These are phyloP conservation scores for Gloeostereum incarnatum DNA, from an alignment of 768 basidiomycete genomes.

Conservation along the genomic window DNA sequence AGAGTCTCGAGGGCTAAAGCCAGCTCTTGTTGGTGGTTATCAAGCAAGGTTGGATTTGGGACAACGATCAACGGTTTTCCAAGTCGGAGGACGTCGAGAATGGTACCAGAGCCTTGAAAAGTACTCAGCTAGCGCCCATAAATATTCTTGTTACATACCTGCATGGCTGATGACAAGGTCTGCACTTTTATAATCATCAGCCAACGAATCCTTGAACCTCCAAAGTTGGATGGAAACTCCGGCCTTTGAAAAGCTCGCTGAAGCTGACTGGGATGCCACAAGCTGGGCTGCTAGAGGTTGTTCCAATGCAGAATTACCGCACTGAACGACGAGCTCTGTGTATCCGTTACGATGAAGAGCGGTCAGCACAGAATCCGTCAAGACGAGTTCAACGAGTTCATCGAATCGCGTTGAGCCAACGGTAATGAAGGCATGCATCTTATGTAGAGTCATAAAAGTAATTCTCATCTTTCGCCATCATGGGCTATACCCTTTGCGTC, in stretches of 20 bases:
- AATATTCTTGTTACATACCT: slow-evolving; percentile 40
- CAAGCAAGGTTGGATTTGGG: slow-evolving; percentile 80
- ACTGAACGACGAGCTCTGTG: slow-evolving; percentile 59
- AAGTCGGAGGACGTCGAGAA: slow-evolving; percentile 75
- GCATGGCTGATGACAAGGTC: slow-evolving; percentile 91
- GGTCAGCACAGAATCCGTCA: slow-evolving; percentile 50
- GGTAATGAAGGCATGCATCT: slow-evolving; percentile 64
- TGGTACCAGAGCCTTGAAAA: slow-evolving; percentile 80
- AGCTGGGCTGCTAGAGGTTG: slow-evolving; percentile 13
- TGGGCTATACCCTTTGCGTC: slow-evolving; percentile 92
- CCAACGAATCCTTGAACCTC: slow-evolving; percentile 67
- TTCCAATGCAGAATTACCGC: slow-evolving; percentile 58
- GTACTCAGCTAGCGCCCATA: slow-evolving; percentile 1
- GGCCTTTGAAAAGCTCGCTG: too few species aligned
- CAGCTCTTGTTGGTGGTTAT: slow-evolving; percentile 91
- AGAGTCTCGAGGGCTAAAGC: slow-evolving; percentile 55
- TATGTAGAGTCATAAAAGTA: too few species aligned
- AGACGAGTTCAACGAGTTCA: slow-evolving; percentile 49
- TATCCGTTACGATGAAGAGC: slow-evolving; percentile 49
- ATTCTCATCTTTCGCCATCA: slow-evolving; percentile 17
- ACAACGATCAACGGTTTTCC: slow-evolving; percentile 77
- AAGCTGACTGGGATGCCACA: too few species aligned
- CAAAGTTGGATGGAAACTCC: slow-evolving; percentile 56
- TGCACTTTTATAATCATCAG: slow-evolving; percentile 51
- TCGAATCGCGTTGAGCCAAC: slow-evolving; percentile 90